Evolutionary conservation across 2,329 filamentous ascomycete genomes (phyloP).

Genomic region (Ceratocystis ficicola): DNA sequence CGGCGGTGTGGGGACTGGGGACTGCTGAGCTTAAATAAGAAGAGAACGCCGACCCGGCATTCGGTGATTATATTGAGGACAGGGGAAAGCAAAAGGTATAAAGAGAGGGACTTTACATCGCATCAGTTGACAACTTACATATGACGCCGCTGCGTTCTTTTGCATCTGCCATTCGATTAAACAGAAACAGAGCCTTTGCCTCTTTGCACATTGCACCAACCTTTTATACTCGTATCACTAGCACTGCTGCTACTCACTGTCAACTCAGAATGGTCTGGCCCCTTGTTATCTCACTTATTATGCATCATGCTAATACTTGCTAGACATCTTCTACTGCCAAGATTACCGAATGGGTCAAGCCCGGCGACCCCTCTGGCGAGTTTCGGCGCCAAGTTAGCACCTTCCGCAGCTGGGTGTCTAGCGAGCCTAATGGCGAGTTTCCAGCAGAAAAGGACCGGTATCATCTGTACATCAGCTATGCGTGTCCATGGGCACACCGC

Average conservation of each 20-base stretch:
- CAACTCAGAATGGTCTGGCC: conserved; percentile 11
- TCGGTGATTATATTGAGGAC: no score
- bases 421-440: conserved; percentile 58
- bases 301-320: background rate
- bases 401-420: conserved; percentile 72
- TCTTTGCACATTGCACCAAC: background rate
- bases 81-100: background rate
- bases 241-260: background rate
- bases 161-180: background rate
- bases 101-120: background rate
- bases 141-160: background rate
- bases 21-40: no score
- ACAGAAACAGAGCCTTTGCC: background rate
- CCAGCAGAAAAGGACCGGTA: conserved; percentile 81
- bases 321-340: background rate
- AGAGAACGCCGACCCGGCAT: no score
- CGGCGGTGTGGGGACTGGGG: background rate
- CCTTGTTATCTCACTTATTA: background rate
- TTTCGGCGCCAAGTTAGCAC: conserved; percentile 80
- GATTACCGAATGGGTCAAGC: conserved; percentile 76
- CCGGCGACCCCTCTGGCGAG: conserved; percentile 67
- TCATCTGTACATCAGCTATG: conserved; percentile 89
- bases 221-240: background rate
- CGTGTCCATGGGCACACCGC: conserved; percentile 87
- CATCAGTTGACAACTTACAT: background rate